Percentiles rank a stretch among this genome's conserved stretches.
phyloP scores from a whole-genome alignment of 2,329 filamentous ascomycete genomes.

The Talaromyces sp. region DNA sequence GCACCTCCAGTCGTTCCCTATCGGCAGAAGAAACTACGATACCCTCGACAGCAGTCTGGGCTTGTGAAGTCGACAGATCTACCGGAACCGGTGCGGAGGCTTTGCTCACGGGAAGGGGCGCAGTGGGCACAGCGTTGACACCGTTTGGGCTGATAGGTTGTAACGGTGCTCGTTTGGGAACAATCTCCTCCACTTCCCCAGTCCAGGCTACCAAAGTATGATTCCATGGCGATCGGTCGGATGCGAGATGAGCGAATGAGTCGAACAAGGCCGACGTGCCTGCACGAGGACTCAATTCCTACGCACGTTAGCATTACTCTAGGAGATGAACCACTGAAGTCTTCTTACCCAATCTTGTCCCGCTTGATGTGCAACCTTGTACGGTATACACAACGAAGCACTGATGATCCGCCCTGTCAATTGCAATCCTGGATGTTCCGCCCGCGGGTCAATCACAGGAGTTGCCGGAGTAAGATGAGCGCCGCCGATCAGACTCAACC shows the following conservation, averaged over 20 bases:
- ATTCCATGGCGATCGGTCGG: constrained; percentile 78
- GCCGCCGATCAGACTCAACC: constrained; percentile 47
- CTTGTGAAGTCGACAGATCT: constrained; percentile 56
- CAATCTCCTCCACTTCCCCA: constrained; percentile 67
- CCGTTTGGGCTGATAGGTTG: constrained; percentile 30
- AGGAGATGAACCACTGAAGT: too few relatives aligned
- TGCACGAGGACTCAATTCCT: constrained; percentile 73
- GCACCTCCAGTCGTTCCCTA: constrained; percentile 67
- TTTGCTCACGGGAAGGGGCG: constrained; percentile 57
- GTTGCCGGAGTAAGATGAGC: constrained; percentile 35
- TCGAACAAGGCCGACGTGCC: constrained; percentile 92
- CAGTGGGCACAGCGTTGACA: constrained; percentile 22
- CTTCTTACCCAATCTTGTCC: constrained; percentile 55
- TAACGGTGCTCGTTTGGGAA: constrained; percentile 28
- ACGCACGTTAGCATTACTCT: constrained; percentile 2
- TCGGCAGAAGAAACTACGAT: constrained; percentile 68
- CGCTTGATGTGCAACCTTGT: constrained; percentile 53
- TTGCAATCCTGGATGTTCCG: constrained; percentile 54
- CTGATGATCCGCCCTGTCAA: constrained; percentile 62
- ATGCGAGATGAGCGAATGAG: constrained; percentile 82
- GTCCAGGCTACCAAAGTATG: constrained; percentile 95
- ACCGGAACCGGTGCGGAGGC: constrained; percentile 76
- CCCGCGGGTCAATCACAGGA: constrained; percentile 51
- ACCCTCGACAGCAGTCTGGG: constrained; percentile 62
- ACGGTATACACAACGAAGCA: constrained; percentile 61